Percentiles rank a stretch among this genome's conserved stretches.
Conservation (phyloP, 2,329 filamentous ascomycete genomes). For the Lecanosticta acicola region DNA sequence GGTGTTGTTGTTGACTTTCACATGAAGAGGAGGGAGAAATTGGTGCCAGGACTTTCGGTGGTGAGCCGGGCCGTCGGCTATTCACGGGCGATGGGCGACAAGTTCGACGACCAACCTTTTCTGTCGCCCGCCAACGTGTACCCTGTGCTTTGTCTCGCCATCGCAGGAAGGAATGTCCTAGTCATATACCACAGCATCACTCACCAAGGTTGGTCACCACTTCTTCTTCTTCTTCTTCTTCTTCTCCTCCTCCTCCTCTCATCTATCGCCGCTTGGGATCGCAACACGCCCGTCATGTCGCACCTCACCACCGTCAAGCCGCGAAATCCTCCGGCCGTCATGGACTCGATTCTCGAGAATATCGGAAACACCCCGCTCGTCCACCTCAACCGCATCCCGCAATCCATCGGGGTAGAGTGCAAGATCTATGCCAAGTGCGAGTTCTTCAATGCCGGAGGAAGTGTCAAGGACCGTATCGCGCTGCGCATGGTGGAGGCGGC, state of each 20-base stretch:
- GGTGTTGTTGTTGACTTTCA: no score
- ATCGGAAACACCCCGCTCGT: constrained; percentile 97
- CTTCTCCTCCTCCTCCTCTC: constrained; percentile 3
- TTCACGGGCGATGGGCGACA: neutral
- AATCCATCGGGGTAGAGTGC: constrained; percentile 81
- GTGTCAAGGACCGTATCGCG: constrained; percentile 90
- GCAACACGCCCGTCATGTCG: constrained; percentile 21
- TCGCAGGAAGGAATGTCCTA: no score
- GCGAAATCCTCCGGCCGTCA: constrained; percentile 50
- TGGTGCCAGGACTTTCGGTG: neutral
- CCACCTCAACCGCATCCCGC: constrained; percentile 84
- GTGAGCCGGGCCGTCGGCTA: neutral
- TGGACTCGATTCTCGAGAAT: constrained; percentile 70
- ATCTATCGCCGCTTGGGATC: neutral
- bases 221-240: constrained; percentile 2
- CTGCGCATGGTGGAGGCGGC: constrained; percentile 96
- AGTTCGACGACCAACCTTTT: neutral
- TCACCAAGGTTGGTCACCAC: neutral
- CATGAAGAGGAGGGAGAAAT: no score
- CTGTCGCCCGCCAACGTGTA: no score
- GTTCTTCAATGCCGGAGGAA: constrained; percentile 61
- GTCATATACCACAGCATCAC: neutral
- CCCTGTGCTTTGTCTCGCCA: no score
- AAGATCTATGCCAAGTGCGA: constrained; percentile 37
- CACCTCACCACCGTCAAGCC: constrained; percentile 40